These are phyloP conservation scores for Penicillium janthinellum DNA, from an alignment of 2,329 filamentous ascomycete species.

Conservation along the genomic window DNA sequence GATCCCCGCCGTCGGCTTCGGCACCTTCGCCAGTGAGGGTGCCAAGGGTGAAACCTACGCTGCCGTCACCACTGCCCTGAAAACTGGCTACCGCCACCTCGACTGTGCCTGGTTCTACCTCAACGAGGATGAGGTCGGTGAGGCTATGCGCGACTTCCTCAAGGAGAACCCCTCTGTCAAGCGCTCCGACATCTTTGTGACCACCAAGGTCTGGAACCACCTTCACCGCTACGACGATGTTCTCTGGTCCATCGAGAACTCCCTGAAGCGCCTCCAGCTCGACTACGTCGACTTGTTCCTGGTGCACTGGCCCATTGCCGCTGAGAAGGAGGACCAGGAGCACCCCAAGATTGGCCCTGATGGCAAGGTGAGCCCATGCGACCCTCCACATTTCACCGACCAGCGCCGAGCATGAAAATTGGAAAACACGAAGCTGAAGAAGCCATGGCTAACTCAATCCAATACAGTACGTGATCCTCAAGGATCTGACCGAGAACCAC, in stretches of 20 bases:
- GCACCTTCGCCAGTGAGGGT: slow-evolving; percentile 69
- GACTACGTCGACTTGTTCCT: slow-evolving; percentile 73
- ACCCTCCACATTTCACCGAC: not conserved
- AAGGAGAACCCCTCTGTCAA: slow-evolving; percentile 50
- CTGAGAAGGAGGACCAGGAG: slow-evolving; percentile 53
- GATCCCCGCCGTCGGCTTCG: slow-evolving; percentile 66
- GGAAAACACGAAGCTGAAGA: not conserved
- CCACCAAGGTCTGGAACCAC: slow-evolving; percentile 58
- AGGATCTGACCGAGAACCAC: slow-evolving; percentile 67
- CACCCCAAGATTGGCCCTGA: slow-evolving; percentile 54
- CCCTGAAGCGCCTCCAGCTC: slow-evolving; percentile 65
- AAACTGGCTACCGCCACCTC: slow-evolving; percentile 56
- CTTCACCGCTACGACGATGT: slow-evolving; percentile 52
- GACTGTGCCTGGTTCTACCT: slow-evolving; percentile 60
- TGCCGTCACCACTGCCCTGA: slow-evolving; percentile 53
- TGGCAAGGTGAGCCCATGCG: slow-evolving; percentile 48
- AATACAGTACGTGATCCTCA: slow-evolving; percentile 61
- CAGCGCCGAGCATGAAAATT: not conserved
- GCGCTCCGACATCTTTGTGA: slow-evolving; percentile 54
- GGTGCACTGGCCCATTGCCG: slow-evolving; percentile 54
- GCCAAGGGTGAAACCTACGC: slow-evolving; percentile 60
- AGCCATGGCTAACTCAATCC: slow-evolving; percentile 10
- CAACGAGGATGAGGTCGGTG: slow-evolving; percentile 57
- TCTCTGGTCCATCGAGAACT: slow-evolving; percentile 57
- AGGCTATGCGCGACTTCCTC: slow-evolving; percentile 58